Base-by-base conservation (phyloP, 768 basidiomycete species). In the Panus rudis region DNA sequence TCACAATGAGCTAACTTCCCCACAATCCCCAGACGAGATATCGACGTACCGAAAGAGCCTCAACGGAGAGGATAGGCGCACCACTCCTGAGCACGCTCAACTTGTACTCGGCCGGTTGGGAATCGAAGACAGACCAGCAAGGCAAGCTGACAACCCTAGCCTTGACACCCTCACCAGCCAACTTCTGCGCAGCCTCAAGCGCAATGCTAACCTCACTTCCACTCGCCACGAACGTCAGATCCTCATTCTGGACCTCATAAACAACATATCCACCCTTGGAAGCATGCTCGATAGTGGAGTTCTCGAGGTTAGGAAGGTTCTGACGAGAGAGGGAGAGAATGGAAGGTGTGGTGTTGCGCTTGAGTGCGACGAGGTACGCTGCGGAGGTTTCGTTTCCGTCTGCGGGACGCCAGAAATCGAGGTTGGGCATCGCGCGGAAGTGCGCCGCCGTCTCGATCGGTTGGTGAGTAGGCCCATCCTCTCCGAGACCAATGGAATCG, bases 361-460 rank as follows among this genome's bases (percentile, higher is more conserved):
- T 71, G 54, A 97, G 64, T 35, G 92, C 85, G 45, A 83, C 78
- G 47, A 78, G 63, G 72, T 96, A 96, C 14, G 92, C 77, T 17
- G 92, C 92, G 17, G 89, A 92, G n/a, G 90, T 92, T 72, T 97
- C 93, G 63, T 96, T 94, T 25, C 93, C 92, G 61, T 96, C 92
- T 21, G 92, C 90, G 4, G 89, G 89, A 47, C 89, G 83, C 84
- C 85, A 87, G 74, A 96, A 90, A 49, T 87, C 85, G 40, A 89
- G 67, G 70, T 97, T 94, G 54, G 93, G 93, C 34, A 80, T 79
- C 11, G 93, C 85, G 52, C 93, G 87, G 63, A 96, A 71, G 63
- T 84, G 86, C 33, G 78, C 80, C 47, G 76, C 85, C 23, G 89
- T 91, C 68, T 96, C 92, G 39, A 96, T 72, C 41, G 93, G 93